Conservation (phyloP, 495 filamentous ascomycete genomes). For the Penicillium coffeae region DNA sequence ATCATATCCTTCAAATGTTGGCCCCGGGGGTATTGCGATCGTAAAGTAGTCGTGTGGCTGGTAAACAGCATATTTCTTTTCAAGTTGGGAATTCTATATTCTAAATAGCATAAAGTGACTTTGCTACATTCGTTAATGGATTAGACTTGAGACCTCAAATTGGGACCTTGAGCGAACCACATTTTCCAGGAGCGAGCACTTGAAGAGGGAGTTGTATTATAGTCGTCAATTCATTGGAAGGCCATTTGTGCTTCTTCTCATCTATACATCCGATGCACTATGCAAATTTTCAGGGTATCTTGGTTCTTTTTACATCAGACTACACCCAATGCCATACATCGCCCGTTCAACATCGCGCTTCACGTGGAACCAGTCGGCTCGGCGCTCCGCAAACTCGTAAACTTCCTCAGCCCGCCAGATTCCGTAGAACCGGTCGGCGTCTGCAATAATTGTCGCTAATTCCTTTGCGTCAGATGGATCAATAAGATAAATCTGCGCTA, state of each 20-base stretch:
- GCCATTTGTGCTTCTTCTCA: background rate
- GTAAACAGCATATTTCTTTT: too few relatives aligned
- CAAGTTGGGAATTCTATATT: too few relatives aligned
- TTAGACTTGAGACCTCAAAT: too few relatives aligned
- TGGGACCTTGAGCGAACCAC: too few relatives aligned
- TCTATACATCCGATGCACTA: conserved; percentile 21
- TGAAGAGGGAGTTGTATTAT: background rate
- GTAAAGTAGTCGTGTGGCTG: too few relatives aligned
- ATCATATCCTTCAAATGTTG: too few relatives aligned
- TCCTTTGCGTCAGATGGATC: conserved; percentile 86
- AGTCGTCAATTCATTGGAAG: background rate
- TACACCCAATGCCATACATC: conserved; percentile 95
- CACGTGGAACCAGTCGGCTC: conserved; percentile 92
- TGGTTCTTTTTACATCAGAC: conserved; percentile 62
- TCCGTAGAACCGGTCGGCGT: conserved; percentile 81
- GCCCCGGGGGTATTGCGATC: too few relatives aligned
- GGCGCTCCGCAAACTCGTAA: conserved; percentile 90
- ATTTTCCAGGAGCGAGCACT: background rate
- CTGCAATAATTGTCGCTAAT: conserved; percentile 90
- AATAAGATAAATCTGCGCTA: conserved; percentile 94
- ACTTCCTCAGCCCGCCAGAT: conserved; percentile 95
- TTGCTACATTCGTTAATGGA: too few relatives aligned
- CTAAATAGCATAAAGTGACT: too few relatives aligned
- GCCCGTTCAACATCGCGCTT: conserved; percentile 86
- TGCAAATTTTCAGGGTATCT: conserved; percentile 21